phyloP scores from a whole-genome alignment of 2,329 filamentous ascomycete genomes.

The Apiospora hydei region DNA sequence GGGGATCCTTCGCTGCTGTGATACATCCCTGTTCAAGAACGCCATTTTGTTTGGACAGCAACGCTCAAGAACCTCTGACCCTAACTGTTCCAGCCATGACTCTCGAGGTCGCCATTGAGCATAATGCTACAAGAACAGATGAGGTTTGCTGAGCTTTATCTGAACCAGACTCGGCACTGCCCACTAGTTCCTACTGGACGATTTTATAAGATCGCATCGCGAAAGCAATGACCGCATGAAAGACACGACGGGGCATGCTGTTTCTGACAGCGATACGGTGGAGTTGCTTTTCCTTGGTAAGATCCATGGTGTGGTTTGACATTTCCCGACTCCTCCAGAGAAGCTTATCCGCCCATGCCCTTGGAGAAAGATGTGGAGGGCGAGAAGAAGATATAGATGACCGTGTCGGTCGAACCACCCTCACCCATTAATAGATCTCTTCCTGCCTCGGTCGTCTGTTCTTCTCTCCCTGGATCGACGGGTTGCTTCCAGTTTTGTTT shows the following conservation, averaged over 20 bases:
- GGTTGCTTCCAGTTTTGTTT: slow-evolving; percentile 8
- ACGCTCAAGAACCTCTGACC: not conserved
- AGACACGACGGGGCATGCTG: not conserved
- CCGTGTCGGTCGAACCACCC: slow-evolving; percentile 6
- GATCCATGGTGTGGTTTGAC: slow-evolving; percentile 7
- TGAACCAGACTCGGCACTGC: not conserved
- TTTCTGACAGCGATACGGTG: slow-evolving; percentile 16
- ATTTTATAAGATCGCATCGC: not conserved
- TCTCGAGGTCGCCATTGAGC: not conserved
- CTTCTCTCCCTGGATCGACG: slow-evolving; percentile 9
- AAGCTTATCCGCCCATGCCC: slow-evolving; percentile 4
- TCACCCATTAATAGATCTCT: slow-evolving; percentile 1
- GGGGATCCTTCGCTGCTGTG: not conserved
- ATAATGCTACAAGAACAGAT: not conserved
- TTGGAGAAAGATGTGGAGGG: not conserved
- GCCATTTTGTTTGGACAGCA: not conserved
- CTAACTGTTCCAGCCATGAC: slow-evolving; percentile 4
- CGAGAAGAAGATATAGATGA: not conserved
- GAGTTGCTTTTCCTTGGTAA: not conserved
- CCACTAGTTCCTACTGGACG: not conserved
- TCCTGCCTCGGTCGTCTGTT: not conserved
- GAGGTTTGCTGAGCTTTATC: slow-evolving; percentile 2
- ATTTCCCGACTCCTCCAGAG: slow-evolving; percentile 12
- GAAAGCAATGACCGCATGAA: slow-evolving; percentile 13
- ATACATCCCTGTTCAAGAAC: not conserved